Conservation (phyloP, 2,329 filamentous ascomycete genomes). For the Colletotrichum karsti region DNA sequence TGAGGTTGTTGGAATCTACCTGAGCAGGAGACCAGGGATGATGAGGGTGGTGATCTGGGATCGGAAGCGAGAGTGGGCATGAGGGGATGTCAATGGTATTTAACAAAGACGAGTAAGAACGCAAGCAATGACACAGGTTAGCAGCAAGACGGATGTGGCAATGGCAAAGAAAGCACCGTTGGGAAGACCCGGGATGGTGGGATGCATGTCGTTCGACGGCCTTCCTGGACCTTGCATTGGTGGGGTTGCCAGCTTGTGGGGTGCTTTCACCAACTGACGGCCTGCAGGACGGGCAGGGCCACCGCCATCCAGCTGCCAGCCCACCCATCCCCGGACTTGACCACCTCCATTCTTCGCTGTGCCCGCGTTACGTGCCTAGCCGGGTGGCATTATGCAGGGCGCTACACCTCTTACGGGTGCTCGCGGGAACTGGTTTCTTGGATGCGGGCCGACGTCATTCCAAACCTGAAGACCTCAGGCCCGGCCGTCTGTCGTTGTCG, state of each 20-base stretch:
- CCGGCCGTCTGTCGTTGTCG: neutral
- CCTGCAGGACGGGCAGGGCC: neutral
- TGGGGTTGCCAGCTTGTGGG: neutral
- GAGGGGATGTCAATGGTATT: constrained; percentile 11
- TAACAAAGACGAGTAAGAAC: neutral
- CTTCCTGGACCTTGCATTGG: constrained; percentile 11
- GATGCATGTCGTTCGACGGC: constrained; percentile 8
- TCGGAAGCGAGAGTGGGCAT: neutral
- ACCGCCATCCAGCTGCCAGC: no score
- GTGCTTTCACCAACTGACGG: neutral
- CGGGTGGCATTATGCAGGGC: neutral
- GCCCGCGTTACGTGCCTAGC: neutral
- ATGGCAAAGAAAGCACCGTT: constrained; percentile 23
- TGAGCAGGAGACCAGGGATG: neutral
- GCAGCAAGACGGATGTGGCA: constrained; percentile 11
- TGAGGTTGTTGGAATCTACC: neutral
- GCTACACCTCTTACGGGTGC: neutral
- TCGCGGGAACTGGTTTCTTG: neutral
- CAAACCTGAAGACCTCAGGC: constrained; percentile 8
- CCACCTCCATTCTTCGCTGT: neutral
- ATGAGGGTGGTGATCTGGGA: neutral
- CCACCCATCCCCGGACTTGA: neutral
- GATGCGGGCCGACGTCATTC: constrained; percentile 19
- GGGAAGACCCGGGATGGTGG: neutral
- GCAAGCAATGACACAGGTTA: neutral